Conservation (phyloP, 305 asterid species). For the Rubia peregrina region DNA sequence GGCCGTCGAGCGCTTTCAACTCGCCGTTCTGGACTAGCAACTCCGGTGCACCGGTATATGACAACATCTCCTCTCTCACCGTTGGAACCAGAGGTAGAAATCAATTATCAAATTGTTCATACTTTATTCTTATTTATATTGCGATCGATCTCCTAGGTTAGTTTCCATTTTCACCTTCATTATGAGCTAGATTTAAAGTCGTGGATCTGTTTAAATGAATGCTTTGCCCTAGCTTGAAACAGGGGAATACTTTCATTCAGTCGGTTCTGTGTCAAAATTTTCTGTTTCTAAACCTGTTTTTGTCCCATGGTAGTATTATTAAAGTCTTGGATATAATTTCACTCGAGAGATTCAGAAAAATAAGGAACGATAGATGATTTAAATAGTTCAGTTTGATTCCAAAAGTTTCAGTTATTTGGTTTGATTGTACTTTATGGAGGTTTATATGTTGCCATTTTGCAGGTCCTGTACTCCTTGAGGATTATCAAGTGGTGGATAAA, state of each 20-base stretch:
- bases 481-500: slow-evolving; percentile 84
- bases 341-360: too few species aligned
- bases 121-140: not conserved
- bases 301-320: too few species aligned
- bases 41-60: slow-evolving; percentile 36
- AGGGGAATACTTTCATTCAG: too few species aligned
- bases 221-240: not conserved
- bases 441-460: not conserved
- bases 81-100: slow-evolving; percentile 36
- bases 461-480: slow-evolving; percentile 95
- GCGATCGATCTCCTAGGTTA: not conserved
- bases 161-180: not conserved
- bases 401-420: not conserved
- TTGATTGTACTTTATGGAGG: not conserved
- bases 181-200: not conserved
- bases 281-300: too few species aligned
- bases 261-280: too few species aligned
- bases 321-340: too few species aligned
- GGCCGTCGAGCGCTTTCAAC: slow-evolving; percentile 36
- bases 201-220: not conserved
- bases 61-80: slow-evolving; percentile 33
- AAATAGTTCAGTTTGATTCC: too few species aligned
- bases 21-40: slow-evolving; percentile 35
- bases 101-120: not conserved
- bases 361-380: too few species aligned